A percentile compares a stretch with the other conserved stretches of the same genome.
phyloP scores from a whole-genome alignment of 73 alveolate genomes.

The Paramecium bursaria region DNA sequence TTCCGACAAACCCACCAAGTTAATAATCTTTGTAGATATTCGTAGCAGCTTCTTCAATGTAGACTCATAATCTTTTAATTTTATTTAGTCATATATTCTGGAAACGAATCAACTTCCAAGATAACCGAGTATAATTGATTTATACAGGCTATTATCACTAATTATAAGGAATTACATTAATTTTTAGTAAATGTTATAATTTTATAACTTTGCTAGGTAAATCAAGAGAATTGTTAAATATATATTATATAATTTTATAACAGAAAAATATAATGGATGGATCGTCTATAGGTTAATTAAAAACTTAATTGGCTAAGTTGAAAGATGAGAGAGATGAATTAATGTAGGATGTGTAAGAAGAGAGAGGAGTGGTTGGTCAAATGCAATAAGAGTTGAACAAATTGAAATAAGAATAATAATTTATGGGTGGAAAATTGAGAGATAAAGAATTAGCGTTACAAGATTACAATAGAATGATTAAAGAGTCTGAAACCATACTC shows the following conservation, averaged over 20 bases:
- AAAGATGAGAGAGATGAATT: constrained; percentile 54
- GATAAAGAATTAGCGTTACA: constrained; percentile 54
- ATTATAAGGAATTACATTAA: too few relatives aligned
- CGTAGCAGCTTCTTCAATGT: too few relatives aligned
- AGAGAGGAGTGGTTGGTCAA: constrained; percentile 39
- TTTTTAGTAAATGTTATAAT: too few relatives aligned
- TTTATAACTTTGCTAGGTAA: too few relatives aligned
- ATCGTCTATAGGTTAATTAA: constrained; percentile 24
- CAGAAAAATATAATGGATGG: constrained; percentile 55
- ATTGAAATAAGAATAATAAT: constrained; percentile 5
- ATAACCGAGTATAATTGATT: too few relatives aligned
- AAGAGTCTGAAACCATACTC: constrained; percentile 49
- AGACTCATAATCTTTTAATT: too few relatives aligned
- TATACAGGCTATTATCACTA: too few relatives aligned
- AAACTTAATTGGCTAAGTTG: constrained; percentile 17
- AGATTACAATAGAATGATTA: constrained; percentile 53
- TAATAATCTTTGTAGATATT: too few relatives aligned
- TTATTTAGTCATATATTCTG: too few relatives aligned
- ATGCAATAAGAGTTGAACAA: constrained; percentile 40
- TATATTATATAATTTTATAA: too few relatives aligned
- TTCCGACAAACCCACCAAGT: constrained; percentile 82
- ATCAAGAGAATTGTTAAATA: too few relatives aligned
- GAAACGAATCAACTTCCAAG: too few relatives aligned
- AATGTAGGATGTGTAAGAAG: constrained; percentile 43
- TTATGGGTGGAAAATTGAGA: constrained; percentile 27